Evolutionary conservation across 495 filamentous ascomycete species (phyloP).

Genomic region (Durotheca rogersii): DNA sequence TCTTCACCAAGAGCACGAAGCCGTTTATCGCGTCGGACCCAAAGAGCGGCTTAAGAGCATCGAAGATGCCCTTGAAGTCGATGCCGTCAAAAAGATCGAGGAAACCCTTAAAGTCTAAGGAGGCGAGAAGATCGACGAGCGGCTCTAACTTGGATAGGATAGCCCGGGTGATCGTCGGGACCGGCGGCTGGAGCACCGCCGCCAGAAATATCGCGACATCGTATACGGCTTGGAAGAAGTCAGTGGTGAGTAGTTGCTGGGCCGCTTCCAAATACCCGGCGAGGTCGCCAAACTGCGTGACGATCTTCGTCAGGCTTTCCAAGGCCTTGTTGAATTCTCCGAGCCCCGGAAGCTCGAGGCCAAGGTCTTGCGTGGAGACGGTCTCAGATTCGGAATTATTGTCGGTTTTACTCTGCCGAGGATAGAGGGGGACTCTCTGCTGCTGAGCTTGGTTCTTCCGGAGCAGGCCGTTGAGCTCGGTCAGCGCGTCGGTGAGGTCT

Average conservation of each 20-base stretch:
- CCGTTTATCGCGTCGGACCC: slow-evolving; percentile 44
- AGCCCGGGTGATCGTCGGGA: slow-evolving; percentile 28
- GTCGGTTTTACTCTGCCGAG: slow-evolving; percentile 23
- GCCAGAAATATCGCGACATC: slow-evolving; percentile 39
- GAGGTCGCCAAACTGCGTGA: slow-evolving; percentile 22
- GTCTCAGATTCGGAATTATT: slow-evolving; percentile 19
- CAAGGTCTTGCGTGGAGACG: slow-evolving; percentile 14
- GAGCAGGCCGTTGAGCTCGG: slow-evolving; percentile 38
- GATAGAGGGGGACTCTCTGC: slow-evolving; percentile 29
- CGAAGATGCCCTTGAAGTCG: slow-evolving; percentile 48
- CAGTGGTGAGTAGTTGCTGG: slow-evolving; percentile 29
- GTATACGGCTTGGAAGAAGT: slow-evolving; percentile 36
- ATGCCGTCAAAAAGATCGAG: slow-evolving; percentile 36
- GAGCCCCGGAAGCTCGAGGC: slow-evolving; percentile 30
- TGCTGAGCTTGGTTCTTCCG: slow-evolving; percentile 33
- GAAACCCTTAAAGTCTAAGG: slow-evolving; percentile 36
- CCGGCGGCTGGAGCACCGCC: slow-evolving; percentile 35
- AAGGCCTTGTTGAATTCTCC: slow-evolving; percentile 32
- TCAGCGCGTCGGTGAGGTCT: slow-evolving; percentile 41
- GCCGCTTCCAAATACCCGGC: slow-evolving; percentile 29
- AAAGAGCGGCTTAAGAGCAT: slow-evolving; percentile 44
- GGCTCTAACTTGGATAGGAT: slow-evolving; percentile 35
- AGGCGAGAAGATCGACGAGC: slow-evolving; percentile 31
- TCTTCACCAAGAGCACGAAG: slow-evolving; percentile 42
- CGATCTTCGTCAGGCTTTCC: slow-evolving; percentile 27